These are phyloP conservation scores for Xylariaceae sp. DNA, from an alignment of 2,329 filamentous ascomycete species.

Conservation along the genomic window DNA sequence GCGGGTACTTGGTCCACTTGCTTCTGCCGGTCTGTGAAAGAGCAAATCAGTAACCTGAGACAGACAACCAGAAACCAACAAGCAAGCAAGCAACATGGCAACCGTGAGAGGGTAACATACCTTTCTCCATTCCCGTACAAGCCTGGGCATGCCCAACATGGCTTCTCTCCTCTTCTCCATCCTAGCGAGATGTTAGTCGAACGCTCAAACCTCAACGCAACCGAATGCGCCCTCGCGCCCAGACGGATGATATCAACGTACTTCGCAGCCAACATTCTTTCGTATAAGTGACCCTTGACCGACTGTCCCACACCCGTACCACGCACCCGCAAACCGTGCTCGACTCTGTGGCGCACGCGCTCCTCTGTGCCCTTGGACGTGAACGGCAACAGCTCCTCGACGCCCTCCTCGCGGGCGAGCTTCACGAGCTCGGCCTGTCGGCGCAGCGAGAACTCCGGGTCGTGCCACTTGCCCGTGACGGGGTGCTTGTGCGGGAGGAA, in stretches of 20 bases:
- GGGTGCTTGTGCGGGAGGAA: slow-evolving; percentile 78
- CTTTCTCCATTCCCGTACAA: slow-evolving; percentile 91
- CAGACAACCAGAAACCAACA: too few species aligned
- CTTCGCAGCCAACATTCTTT: slow-evolving; percentile 75
- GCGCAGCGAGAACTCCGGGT: slow-evolving; percentile 75
- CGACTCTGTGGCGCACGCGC: slow-evolving; percentile 64
- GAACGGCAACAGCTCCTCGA: slow-evolving; percentile 74
- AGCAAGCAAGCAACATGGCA: too few species aligned
- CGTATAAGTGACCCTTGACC: slow-evolving; percentile 94
- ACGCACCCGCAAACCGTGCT: slow-evolving; percentile 78
- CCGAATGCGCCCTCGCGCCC: neutral
- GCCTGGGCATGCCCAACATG: slow-evolving; percentile 89
- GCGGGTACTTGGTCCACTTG: slow-evolving; percentile 55
- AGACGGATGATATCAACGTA: slow-evolving; percentile 39
- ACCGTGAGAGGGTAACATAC: slow-evolving; percentile 44
- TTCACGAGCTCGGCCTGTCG: slow-evolving; percentile 89
- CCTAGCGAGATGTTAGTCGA: slow-evolving; percentile 42
- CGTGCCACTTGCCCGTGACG: slow-evolving; percentile 73
- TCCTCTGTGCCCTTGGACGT: slow-evolving; percentile 70
- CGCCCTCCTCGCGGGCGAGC: slow-evolving; percentile 69
- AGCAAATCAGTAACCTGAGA: slow-evolving; percentile 31
- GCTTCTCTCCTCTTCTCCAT: slow-evolving; percentile 86
- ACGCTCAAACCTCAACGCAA: neutral
- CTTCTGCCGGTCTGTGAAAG: slow-evolving; percentile 46
- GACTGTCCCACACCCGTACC: slow-evolving; percentile 87